These are phyloP conservation scores for Cadophora gregata DNA, from an alignment of 2,329 filamentous ascomycete species.

Conservation along the genomic window DNA sequence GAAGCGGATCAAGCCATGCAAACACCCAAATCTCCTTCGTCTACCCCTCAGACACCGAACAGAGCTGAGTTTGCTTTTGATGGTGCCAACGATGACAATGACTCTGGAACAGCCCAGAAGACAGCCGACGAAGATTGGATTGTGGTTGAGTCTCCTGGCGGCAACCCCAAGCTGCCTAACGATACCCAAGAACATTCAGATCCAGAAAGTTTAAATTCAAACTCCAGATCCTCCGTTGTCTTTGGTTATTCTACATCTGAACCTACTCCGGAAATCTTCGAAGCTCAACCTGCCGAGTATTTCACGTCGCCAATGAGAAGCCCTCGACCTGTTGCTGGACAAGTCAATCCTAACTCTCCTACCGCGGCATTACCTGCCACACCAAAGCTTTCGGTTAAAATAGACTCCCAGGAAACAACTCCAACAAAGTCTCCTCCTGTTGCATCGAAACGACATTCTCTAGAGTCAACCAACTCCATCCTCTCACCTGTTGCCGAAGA, in stretches of 20 bases:
- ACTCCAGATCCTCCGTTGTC: not conserved
- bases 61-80: not conserved
- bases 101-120: not conserved
- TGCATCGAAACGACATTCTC: not conserved
- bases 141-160: not conserved
- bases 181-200: not conserved
- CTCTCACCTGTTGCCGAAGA: constrained; percentile 20
- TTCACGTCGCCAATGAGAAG: constrained; percentile 21
- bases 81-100: constrained; percentile 9
- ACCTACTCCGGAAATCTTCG: constrained; percentile 30
- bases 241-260: constrained; percentile 26
- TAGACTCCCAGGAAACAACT: not conserved
- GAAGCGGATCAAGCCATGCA: not conserved
- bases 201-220: not conserved
- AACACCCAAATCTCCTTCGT: not conserved
- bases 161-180: not conserved
- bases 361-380: not conserved
- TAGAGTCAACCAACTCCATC: not conserved
- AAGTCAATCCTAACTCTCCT: not conserved
- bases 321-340: not conserved
- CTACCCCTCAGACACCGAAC: not conserved
- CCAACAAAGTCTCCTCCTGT: not conserved
- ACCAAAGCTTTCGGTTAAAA: not conserved
- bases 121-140: not conserved
- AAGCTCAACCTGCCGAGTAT: constrained; percentile 34